These are phyloP conservation scores for Didymella sp. DNA, from an alignment of 2,329 filamentous ascomycete species.

Conservation along the genomic window DNA sequence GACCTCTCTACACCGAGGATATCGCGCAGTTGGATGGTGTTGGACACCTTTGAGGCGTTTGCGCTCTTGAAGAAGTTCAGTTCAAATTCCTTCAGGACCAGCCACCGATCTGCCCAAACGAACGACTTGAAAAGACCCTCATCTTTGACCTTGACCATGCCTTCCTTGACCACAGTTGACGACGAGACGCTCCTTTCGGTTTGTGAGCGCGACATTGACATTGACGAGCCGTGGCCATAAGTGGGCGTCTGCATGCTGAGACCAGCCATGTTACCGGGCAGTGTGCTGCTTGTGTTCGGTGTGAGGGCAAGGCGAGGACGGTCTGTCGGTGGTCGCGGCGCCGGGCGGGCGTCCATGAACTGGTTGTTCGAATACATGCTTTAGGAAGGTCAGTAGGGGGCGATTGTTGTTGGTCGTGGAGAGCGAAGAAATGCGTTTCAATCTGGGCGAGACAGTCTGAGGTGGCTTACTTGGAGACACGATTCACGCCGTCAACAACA, in stretches of 20 bases:
- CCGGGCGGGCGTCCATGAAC: conserved; percentile 97
- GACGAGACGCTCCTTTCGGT: conserved; percentile 50
- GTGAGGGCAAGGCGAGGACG: conserved; percentile 82
- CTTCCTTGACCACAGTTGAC: conserved; percentile 61
- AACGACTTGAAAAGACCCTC: conserved; percentile 82
- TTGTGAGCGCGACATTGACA: conserved; percentile 52
- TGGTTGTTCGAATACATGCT: conserved; percentile 68
- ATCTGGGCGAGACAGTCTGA: conserved; percentile 4
- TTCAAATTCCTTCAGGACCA: conserved; percentile 90
- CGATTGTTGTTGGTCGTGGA: conserved; percentile 5
- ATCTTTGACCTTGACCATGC: conserved; percentile 87
- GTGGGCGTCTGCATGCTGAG: conserved; percentile 73
- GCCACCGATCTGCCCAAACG: conserved; percentile 87
- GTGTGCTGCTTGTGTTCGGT: conserved; percentile 69
- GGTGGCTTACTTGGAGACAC: conserved; percentile 37
- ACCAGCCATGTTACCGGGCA: conserved; percentile 79
- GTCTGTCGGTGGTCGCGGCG: conserved; percentile 85
- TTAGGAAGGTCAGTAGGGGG: conserved; percentile 12
- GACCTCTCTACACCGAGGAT: conserved; percentile 90
- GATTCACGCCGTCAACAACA: conserved; percentile 30
- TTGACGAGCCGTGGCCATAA: conserved; percentile 46
- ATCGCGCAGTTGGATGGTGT: conserved; percentile 83
- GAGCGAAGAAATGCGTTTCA: not conserved
- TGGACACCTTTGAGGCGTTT: conserved; percentile 79
- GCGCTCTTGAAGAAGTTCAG: conserved; percentile 95